These are phyloP conservation scores for Skeletonema menzelii DNA, from an alignment of 108 stramenopile genomes.

Conservation along the genomic window DNA sequence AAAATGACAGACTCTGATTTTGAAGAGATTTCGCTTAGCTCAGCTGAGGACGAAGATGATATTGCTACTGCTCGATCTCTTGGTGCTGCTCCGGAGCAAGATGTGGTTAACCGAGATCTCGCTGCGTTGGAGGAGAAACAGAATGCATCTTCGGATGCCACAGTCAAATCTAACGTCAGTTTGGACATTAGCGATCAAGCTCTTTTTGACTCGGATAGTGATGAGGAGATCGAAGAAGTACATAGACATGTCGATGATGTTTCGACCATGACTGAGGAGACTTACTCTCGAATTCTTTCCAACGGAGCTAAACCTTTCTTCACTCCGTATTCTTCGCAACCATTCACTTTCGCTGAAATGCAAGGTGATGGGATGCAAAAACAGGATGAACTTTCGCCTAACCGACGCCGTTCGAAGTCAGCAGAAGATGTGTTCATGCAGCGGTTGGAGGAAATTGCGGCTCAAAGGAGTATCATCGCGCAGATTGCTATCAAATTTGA, in stretches of 20 bases:
- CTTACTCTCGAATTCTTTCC: neutral
- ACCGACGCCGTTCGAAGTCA: neutral
- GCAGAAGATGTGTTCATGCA: neutral
- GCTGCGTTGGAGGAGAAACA: neutral
- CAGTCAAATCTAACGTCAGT: neutral
- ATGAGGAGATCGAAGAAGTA: neutral
- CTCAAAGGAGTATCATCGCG: neutral
- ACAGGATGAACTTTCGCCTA: neutral
- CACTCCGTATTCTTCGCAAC: neutral
- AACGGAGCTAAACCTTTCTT: neutral
- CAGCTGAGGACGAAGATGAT: neutral
- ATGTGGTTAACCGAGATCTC: neutral
- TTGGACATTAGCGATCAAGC: neutral
- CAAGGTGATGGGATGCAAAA: neutral
- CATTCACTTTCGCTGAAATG: neutral
- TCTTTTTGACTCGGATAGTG: neutral
- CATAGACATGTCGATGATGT: neutral
- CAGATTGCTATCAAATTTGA: slow-evolving; percentile 1
- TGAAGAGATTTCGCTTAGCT: neutral
- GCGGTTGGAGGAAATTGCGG: neutral
- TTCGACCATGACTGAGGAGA: neutral
- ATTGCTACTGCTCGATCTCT: neutral
- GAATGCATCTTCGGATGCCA: neutral
- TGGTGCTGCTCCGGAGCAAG: neutral
- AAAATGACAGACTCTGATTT: neutral